Conservation (phyloP, 1,284 basidiomycete genomes). For the Ustilago trichophora region DNA sequence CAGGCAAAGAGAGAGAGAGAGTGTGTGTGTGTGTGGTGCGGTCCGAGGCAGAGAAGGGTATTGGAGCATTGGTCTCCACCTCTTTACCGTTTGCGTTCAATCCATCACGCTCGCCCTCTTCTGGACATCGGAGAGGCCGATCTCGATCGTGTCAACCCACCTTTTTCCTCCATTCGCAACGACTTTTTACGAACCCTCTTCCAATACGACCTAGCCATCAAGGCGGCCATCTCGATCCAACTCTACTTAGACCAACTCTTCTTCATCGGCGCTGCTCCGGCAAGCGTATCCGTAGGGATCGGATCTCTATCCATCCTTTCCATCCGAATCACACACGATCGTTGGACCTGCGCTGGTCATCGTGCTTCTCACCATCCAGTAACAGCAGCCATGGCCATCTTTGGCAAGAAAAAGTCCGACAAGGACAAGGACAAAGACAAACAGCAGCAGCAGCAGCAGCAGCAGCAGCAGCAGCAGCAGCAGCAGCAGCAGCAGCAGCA, state of each 20-base stretch:
- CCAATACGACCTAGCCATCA: too few relatives aligned
- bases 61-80: slow-evolving; percentile 1
- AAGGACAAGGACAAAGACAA: slow-evolving; percentile 42
- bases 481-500: slow-evolving; percentile 26
- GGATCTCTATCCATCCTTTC: too few relatives aligned
- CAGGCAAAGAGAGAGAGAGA: too few relatives aligned
- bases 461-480: too few relatives aligned
- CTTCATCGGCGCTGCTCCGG: too few relatives aligned
- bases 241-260: too few relatives aligned
- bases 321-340: too few relatives aligned
- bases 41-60: too few relatives aligned
- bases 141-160: neutral
- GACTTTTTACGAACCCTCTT: slow-evolving; percentile 3
- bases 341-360: too few relatives aligned
- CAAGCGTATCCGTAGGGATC: too few relatives aligned
- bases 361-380: neutral
- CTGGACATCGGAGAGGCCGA: slow-evolving; percentile 4
- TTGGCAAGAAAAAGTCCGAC: slow-evolving; percentile 64
- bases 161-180: neutral
- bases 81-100: neutral
- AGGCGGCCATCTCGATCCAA: neutral
- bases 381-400: slow-evolving; percentile 55
- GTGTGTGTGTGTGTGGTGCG: too few relatives aligned
- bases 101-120: slow-evolving; percentile 3
- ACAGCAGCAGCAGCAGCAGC: slow-evolving; percentile 20